Base-by-base conservation (phyloP, 805 yeast genomes). In the Monosporozyma unispora region DNA sequence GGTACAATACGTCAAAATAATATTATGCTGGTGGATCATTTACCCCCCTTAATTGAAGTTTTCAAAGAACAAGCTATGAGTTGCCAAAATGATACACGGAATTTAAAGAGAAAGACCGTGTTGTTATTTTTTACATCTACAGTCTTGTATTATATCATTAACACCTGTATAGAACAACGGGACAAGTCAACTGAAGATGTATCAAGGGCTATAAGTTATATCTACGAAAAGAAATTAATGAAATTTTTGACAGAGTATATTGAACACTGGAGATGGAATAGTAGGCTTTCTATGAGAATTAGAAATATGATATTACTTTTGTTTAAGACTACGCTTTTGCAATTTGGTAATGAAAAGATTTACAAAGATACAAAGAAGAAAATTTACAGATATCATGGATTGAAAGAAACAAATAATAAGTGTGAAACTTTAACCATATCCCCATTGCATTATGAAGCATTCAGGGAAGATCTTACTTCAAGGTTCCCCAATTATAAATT, bases 381-480 rank as follows among this genome's bases (percentile, higher is more conserved):
- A 54, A 64, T 83, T 21, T 63, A 70, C 28, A 57, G 67, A 28
- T 70, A 69, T 42, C 77, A 74, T 58, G 71, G 62, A 1, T 50
- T 60, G 53, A 51, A 66, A 53, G 45, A 57, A 47, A 25, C 64
- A 53, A 45, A 49, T 8, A 38, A 58, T 27, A 47, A 53, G 4
- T 54, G 69, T 38, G 63, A 57, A 44, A 62, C 60, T 46, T 67
- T 75, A 45, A 66, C 73, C 0, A 82, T 90, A 9, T 81, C 96
- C 0, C 96, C 96, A 0, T 66, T 87, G n/a, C 96, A 90, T 55
- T 91, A 87, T 61, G 82, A 80, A 58, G 80, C 85, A 6, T 89
- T 86, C 60, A 73, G 88, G 52, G 86, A 85, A 47, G 95, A 87
- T 52, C 63, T 90, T 2, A 64, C 73, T 3, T 77, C 87, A 10